A percentile compares a stretch with the other conserved stretches of the same genome.
phyloP scores from a whole-genome alignment of 2,329 filamentous ascomycete species.

The Cercospora sp. region DNA sequence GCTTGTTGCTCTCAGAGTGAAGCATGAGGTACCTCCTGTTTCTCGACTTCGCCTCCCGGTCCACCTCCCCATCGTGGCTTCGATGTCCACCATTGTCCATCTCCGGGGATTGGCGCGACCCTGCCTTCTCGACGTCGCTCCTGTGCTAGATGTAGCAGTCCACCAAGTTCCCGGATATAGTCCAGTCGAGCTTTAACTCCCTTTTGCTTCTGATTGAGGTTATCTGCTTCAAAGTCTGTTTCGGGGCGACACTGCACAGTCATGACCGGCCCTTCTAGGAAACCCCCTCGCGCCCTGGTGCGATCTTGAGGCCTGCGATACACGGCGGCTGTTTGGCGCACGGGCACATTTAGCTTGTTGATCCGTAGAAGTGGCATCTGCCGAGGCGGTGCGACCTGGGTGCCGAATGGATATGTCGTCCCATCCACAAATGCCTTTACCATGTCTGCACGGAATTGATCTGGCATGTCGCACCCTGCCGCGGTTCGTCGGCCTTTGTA shows the following conservation, averaged over 20 bases:
- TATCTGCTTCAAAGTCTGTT: conserved; percentile 47
- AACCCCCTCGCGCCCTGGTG: conserved; percentile 53
- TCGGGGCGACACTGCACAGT: conserved; percentile 58
- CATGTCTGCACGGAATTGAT: conserved; percentile 57
- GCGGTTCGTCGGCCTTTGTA: conserved; percentile 62
- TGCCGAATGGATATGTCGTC: conserved; percentile 59
- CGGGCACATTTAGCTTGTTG: conserved; percentile 53
- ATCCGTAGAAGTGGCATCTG: conserved; percentile 47
- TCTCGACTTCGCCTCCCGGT: conserved; percentile 47
- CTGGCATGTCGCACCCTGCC: conserved; percentile 60
- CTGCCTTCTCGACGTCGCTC: conserved; percentile 59
- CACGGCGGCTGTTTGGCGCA: conserved; percentile 57
- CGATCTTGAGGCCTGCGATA: conserved; percentile 56
- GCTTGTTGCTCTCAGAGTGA: conserved; percentile 6
- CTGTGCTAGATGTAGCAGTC: conserved; percentile 59
- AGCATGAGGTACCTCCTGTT: conserved; percentile 5
- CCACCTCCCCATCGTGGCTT: conserved; percentile 59
- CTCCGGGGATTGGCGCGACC: conserved; percentile 51
- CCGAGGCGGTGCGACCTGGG: conserved; percentile 51
- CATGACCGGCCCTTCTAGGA: conserved; percentile 60
- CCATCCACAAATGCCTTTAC: conserved; percentile 59
- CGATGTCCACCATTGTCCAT: conserved; percentile 62
- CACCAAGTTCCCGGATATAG: conserved; percentile 58
- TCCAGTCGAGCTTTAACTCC: conserved; percentile 48
- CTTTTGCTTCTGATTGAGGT: conserved; percentile 30